Percentiles rank a stretch among this genome's conserved stretches.
These are phyloP conservation scores for Spergularia azorica DNA, from an alignment of 179 eudicot genomes.

Conservation along the genomic window DNA sequence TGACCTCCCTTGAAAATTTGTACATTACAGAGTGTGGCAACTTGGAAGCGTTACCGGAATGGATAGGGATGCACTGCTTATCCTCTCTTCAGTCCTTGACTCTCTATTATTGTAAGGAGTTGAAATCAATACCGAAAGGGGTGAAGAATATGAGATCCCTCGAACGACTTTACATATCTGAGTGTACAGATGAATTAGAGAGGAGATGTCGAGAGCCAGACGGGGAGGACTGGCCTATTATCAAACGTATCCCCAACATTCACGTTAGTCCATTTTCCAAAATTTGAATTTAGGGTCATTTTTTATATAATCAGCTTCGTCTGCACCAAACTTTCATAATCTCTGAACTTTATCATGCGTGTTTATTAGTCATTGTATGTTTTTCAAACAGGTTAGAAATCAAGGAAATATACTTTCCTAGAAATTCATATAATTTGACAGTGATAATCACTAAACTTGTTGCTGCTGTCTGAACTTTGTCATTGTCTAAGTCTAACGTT, in stretches of 20 bases:
- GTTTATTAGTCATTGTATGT: conserved; percentile 29
- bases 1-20: background rate
- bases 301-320: conserved; percentile 23
- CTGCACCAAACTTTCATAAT: conserved; percentile 26
- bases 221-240: conserved; percentile 4
- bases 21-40: background rate
- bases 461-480: background rate
- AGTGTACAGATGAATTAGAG: background rate
- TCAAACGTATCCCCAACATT: conserved; percentile 6
- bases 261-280: background rate
- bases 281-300: background rate
- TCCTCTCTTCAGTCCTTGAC: conserved; percentile 12
- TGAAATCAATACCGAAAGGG: background rate
- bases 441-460: background rate
- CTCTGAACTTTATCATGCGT: conserved; percentile 15
- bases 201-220: background rate
- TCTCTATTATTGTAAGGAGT: background rate
- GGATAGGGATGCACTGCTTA: background rate
- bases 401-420: no score
- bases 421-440: no score
- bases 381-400: background rate
- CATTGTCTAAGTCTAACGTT: background rate
- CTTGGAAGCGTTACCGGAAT: background rate
- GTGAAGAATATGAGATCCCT: conserved; percentile 6
- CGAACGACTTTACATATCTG: background rate